These are phyloP conservation scores for Colletotrichum euphorbiae DNA, from an alignment of 2,329 filamentous ascomycete genomes.

Conservation along the genomic window DNA sequence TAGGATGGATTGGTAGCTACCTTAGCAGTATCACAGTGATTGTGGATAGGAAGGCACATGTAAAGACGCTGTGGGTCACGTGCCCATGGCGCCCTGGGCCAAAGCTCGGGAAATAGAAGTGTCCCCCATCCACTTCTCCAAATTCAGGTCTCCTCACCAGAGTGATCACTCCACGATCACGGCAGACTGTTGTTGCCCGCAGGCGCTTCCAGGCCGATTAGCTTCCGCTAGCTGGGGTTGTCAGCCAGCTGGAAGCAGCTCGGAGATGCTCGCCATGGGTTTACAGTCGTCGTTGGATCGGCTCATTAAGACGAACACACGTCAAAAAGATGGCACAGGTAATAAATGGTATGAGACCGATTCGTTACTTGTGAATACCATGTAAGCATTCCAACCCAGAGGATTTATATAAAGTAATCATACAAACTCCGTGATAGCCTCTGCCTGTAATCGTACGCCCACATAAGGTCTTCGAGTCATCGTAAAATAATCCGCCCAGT, in stretches of 20 bases:
- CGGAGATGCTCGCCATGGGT: background rate
- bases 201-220: background rate
- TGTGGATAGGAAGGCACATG: too few relatives aligned
- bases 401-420: background rate
- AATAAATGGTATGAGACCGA: too few relatives aligned
- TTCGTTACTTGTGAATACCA: background rate
- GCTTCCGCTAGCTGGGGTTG: background rate
- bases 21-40: too few relatives aligned
- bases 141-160: background rate
- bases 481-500: background rate
- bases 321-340: background rate
- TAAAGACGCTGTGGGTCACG: too few relatives aligned
- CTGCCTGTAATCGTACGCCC: background rate
- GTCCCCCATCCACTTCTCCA: constrained; percentile 24
- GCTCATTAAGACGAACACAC: background rate
- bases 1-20: too few relatives aligned
- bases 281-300: background rate
- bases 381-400: constrained; percentile 17
- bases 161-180: constrained; percentile 16
- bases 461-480: background rate
- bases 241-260: background rate
- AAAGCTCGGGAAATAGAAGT: constrained; percentile 15
- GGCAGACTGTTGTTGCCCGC: background rate
- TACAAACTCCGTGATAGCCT: constrained; percentile 20
- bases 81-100: too few relatives aligned